Evolutionary conservation across 1,284 basidiomycete species (phyloP).

Genomic region (Fomitopsis betulina): DNA sequence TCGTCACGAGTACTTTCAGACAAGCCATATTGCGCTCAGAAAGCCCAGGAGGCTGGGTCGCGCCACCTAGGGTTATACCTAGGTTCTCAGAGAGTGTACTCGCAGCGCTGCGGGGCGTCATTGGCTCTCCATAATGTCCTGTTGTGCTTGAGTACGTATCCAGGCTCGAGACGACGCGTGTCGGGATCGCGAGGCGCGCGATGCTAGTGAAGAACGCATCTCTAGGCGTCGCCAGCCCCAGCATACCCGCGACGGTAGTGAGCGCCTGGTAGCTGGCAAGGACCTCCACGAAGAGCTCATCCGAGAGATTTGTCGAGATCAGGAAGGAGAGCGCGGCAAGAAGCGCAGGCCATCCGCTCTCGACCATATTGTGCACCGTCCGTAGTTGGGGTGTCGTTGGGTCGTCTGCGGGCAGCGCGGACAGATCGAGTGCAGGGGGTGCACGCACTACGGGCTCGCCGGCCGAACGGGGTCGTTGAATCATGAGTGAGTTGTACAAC

Average conservation of each 20-base stretch:
- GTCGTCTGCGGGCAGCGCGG: slow-evolving; percentile 54
- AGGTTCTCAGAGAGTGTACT: slow-evolving; percentile 68
- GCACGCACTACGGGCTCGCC: slow-evolving; percentile 67
- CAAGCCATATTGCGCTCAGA: slow-evolving; percentile 91
- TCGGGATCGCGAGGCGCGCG: slow-evolving; percentile 85
- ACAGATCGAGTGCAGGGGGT: slow-evolving; percentile 68
- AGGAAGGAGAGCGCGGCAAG: slow-evolving; percentile 87
- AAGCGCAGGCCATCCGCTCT: slow-evolving; percentile 84
- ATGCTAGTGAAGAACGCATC: slow-evolving; percentile 90
- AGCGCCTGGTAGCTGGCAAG: slow-evolving; percentile 80
- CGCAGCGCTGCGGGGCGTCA: slow-evolving; percentile 57
- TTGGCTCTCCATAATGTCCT: slow-evolving; percentile 40
- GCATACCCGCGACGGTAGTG: slow-evolving; percentile 86
- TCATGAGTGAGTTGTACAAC: slow-evolving; percentile 61
- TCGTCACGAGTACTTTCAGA: slow-evolving; percentile 77
- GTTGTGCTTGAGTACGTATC: slow-evolving; percentile 46
- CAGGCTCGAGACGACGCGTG: slow-evolving; percentile 80
- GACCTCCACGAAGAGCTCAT: slow-evolving; percentile 83
- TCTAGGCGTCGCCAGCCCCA: slow-evolving; percentile 81
- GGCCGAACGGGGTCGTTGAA: slow-evolving; percentile 60
- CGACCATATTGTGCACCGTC: slow-evolving; percentile 74
- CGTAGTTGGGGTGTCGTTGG: slow-evolving; percentile 49
- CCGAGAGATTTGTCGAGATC: slow-evolving; percentile 84
- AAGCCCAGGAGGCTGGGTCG: slow-evolving; percentile 60
- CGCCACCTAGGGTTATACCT: slow-evolving; percentile 44